Conservation (phyloP, 1,284 basidiomycete genomes). For the Moesziomyces sp. region DNA sequence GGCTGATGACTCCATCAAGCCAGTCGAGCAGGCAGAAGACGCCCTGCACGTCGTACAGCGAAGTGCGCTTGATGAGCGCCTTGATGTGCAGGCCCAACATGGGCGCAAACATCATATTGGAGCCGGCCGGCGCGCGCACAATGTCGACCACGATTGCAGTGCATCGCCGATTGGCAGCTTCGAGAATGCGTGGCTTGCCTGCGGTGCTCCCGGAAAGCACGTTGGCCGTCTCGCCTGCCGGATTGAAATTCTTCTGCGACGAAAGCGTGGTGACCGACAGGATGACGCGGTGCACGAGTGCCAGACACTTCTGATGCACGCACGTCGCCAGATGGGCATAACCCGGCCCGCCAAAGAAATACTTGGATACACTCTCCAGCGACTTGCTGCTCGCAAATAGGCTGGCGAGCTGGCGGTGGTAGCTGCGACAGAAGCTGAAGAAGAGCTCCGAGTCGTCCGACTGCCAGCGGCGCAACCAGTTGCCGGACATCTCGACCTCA, state of each 20-base stretch:
- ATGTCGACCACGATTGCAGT: constrained; percentile 64
- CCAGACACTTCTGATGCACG: constrained; percentile 63
- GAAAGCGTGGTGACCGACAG: constrained; percentile 64
- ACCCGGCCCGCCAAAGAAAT: constrained; percentile 62
- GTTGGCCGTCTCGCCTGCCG: constrained; percentile 62
- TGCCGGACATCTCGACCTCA: constrained; percentile 65
- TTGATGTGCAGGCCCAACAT: constrained; percentile 64
- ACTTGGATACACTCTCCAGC: constrained; percentile 42
- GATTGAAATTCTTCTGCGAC: constrained; percentile 66
- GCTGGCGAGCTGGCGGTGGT: constrained; percentile 60
- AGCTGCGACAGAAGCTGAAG: constrained; percentile 64
- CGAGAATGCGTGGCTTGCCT: constrained; percentile 64
- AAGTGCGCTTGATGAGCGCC: constrained; percentile 60
- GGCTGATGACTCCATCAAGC: constrained; percentile 60
- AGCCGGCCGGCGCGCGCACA: constrained; percentile 49
- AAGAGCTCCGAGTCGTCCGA: constrained; percentile 66
- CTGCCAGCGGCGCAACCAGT: constrained; percentile 65
- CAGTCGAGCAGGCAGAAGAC: constrained; percentile 65
- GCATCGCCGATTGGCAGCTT: constrained; percentile 62
- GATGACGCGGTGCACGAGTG: constrained; percentile 61
- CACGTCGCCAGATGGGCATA: constrained; percentile 63
- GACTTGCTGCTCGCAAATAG: constrained; percentile 47
- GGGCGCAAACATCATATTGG: constrained; percentile 54
- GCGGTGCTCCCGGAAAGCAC: constrained; percentile 62
- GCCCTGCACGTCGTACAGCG: constrained; percentile 63